A percentile compares a stretch with the other conserved stretches of the same genome.
Conservation (phyloP, 495 filamentous ascomycete species). For the Penicillium salamii region DNA sequence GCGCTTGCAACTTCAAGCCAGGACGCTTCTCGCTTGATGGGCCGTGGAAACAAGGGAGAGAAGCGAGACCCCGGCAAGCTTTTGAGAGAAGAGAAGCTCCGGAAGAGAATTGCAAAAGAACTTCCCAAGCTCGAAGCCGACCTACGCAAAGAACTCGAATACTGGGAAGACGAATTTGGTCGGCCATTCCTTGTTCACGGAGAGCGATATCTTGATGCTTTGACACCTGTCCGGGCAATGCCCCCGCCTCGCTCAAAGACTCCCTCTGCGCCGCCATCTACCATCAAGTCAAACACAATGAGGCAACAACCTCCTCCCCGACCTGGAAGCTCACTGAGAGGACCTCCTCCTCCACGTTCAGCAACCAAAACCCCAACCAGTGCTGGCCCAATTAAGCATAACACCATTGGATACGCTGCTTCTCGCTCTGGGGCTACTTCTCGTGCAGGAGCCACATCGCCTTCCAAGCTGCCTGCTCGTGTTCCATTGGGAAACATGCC, state of each 20-base stretch:
- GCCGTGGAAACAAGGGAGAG: constrained; percentile 83
- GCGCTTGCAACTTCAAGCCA: constrained; percentile 83
- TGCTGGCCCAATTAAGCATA: constrained; percentile 48
- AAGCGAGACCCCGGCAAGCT: constrained; percentile 90
- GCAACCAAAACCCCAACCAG: constrained; percentile 69
- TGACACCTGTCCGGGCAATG: constrained; percentile 62
- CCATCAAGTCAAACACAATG: constrained; percentile 21
- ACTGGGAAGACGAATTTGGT: constrained; percentile 92
- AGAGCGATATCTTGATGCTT: constrained; percentile 78
- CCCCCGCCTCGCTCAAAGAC: constrained; percentile 75
- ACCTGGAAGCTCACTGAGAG: constrained; percentile 48
- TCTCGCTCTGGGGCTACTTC: constrained; percentile 39
- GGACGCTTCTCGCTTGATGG: constrained; percentile 90
- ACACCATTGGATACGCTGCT: constrained; percentile 51
- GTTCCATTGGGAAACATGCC: constrained; percentile 77
- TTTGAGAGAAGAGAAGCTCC: constrained; percentile 97
- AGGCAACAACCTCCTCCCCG: constrained; percentile 31
- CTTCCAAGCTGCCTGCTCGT: constrained; percentile 79
- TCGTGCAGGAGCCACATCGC: constrained; percentile 54
- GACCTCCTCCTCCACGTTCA: constrained; percentile 51
- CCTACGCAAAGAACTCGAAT: constrained; percentile 73
- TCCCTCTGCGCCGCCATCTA: constrained; percentile 58
- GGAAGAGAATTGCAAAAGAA: constrained; percentile 93
- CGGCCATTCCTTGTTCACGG: constrained; percentile 91
- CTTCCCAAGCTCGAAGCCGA: constrained; percentile 86